Conservation (phyloP, 1,284 basidiomycete genomes). For the Sphagnurus paluster region DNA sequence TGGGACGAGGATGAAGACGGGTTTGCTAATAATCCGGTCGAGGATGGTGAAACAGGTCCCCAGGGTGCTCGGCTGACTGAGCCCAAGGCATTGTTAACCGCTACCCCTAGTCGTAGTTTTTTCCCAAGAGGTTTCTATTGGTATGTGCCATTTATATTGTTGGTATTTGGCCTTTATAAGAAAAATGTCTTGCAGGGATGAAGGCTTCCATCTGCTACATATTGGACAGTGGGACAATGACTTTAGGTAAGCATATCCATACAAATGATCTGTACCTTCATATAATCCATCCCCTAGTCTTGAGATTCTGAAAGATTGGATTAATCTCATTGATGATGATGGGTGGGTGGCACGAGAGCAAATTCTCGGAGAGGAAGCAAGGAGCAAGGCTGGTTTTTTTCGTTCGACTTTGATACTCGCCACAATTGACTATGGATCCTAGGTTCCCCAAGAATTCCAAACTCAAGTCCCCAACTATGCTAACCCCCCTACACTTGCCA, state of each 20-base stretch:
- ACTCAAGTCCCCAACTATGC: slow-evolving; percentile 92
- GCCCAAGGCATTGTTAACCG: slow-evolving; percentile 80
- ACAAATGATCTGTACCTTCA: slow-evolving; percentile 8
- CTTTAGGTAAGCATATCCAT: slow-evolving; percentile 55
- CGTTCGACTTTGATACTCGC: no score
- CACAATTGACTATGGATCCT: neutral
- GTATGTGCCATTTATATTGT: slow-evolving; percentile 35
- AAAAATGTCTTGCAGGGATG: slow-evolving; percentile 63
- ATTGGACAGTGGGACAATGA: slow-evolving; percentile 93
- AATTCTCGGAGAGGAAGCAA: slow-evolving; percentile 92
- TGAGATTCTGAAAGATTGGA: slow-evolving; percentile 89
- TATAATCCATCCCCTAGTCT: slow-evolving; percentile 49
- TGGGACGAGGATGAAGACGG: slow-evolving; percentile 83
- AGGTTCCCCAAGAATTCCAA: slow-evolving; percentile 88
- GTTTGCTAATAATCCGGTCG: slow-evolving; percentile 31
- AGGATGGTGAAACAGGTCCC: slow-evolving; percentile 38
- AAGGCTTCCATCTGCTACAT: slow-evolving; percentile 91
- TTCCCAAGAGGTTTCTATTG: slow-evolving; percentile 98
- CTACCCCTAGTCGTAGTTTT: slow-evolving; percentile 92
- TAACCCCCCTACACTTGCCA: slow-evolving; percentile 91
- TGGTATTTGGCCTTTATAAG: slow-evolving; percentile 1
- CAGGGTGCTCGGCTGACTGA: slow-evolving; percentile 69
- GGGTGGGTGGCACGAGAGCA: slow-evolving; percentile 97
- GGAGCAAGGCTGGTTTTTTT: slow-evolving; percentile 66
- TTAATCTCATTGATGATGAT: slow-evolving; percentile 86